phyloP scores from a whole-genome alignment of 257 asterid genomes.

The Knoxia roxburghii region DNA sequence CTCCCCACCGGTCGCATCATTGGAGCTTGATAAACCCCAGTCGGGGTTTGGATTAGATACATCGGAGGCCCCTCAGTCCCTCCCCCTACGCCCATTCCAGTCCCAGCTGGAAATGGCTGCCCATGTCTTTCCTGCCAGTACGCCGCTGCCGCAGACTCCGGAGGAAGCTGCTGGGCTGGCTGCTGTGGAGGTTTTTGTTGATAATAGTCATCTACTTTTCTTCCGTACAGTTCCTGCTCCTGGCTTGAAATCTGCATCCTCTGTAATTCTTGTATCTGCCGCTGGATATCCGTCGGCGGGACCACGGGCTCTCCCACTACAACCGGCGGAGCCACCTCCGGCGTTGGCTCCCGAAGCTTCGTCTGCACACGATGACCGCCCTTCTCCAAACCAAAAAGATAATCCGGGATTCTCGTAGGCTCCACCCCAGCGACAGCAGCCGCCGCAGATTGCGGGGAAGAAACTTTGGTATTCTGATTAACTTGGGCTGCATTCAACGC shows the following conservation, averaged over 20 bases:
- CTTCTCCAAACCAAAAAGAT: slow-evolving; percentile 33
- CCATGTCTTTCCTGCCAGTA: slow-evolving; percentile 26
- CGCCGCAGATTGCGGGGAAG: slow-evolving; percentile 16
- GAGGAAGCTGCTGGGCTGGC: slow-evolving; percentile 11
- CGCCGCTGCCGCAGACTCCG: slow-evolving; percentile 10
- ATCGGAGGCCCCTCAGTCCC: slow-evolving; percentile 17
- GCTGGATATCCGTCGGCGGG: slow-evolving; percentile 23
- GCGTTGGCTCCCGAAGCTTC: slow-evolving; percentile 20
- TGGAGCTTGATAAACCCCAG: slow-evolving; percentile 26
- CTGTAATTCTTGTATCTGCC: slow-evolving; percentile 33
- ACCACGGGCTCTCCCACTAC: slow-evolving; percentile 25
- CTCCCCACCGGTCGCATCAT: slow-evolving; percentile 17
- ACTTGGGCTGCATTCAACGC: slow-evolving; percentile 37
- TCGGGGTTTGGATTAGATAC: slow-evolving; percentile 30
- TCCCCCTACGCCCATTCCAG: slow-evolving; percentile 13
- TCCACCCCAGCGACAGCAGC: slow-evolving; percentile 11
- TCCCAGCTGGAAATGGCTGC: slow-evolving; percentile 16
- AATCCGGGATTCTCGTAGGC: slow-evolving; percentile 23
- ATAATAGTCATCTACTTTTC: slow-evolving; percentile 16
- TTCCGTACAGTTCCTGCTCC: slow-evolving; percentile 19
- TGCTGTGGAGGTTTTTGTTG: slow-evolving; percentile 20
- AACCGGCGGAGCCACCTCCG: slow-evolving; percentile 5
- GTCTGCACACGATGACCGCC: slow-evolving; percentile 15
- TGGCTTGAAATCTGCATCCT: slow-evolving; percentile 30
- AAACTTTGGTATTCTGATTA: slow-evolving; percentile 22